Evolutionary conservation across 2,329 filamentous ascomycete species (phyloP).

Genomic region (Iodosphaeria phyllophila): DNA sequence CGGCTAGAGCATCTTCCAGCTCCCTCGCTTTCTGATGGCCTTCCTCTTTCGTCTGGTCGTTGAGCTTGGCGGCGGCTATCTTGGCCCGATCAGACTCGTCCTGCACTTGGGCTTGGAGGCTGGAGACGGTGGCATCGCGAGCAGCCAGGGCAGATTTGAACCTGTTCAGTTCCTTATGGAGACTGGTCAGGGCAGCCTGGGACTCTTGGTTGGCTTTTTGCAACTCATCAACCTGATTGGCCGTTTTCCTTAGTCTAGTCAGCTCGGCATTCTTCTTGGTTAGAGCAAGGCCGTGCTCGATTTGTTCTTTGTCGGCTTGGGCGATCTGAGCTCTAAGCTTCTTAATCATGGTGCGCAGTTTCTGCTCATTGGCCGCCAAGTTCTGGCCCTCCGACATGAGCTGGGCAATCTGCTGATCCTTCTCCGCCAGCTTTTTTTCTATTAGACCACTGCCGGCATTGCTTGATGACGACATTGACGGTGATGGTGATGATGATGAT

Average conservation of each 20-base stretch:
- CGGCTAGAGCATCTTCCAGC: conserved; percentile 36
- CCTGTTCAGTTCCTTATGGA: conserved; percentile 26
- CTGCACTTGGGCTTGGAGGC: conserved; percentile 51
- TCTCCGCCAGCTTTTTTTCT: conserved; percentile 71
- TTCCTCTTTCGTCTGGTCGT: conserved; percentile 47
- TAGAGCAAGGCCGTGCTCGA: conserved; percentile 36
- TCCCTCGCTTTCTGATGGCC: conserved; percentile 35
- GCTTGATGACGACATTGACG: no score
- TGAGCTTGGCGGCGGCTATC: conserved; percentile 43
- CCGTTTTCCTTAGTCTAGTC: conserved; percentile 24
- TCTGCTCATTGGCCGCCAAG: conserved; percentile 70
- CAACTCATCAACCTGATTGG: conserved; percentile 28
- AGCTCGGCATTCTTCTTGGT: conserved; percentile 38
- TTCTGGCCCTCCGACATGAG: conserved; percentile 87
- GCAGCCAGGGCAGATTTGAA: conserved; percentile 44
- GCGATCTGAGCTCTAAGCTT: conserved; percentile 51
- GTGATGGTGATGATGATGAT: no score
- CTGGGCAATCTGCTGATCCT: conserved; percentile 75
- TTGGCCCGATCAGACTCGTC: conserved; percentile 49
- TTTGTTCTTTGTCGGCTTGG: conserved; percentile 45
- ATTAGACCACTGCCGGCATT: conserved; percentile 41
- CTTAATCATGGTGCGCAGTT: conserved; percentile 67
- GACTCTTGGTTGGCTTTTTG: conserved; percentile 33
- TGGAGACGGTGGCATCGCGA: conserved; percentile 45
- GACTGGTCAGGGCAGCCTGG: conserved; percentile 9